These are phyloP conservation scores for Clonostachys sp. DNA, from an alignment of 2,329 filamentous ascomycete genomes.

Conservation along the genomic window DNA sequence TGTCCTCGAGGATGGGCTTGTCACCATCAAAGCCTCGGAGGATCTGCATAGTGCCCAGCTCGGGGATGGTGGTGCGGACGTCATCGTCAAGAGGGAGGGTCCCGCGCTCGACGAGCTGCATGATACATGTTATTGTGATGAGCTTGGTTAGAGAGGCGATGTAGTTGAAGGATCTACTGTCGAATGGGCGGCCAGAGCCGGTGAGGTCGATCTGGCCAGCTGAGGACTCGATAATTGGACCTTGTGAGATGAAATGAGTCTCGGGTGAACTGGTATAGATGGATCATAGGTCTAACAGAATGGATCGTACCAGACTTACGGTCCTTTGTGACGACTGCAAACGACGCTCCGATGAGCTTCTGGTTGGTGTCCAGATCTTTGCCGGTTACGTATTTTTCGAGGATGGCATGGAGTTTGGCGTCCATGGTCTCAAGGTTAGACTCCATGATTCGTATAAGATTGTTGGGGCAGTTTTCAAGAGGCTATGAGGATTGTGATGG, in stretches of 20 bases:
- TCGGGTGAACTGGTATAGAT: neutral
- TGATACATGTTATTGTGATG: slow-evolving; percentile 24
- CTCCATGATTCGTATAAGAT: too few relatives aligned
- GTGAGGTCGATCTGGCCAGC: slow-evolving; percentile 27
- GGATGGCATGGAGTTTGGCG: slow-evolving; percentile 14
- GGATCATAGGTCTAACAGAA: neutral
- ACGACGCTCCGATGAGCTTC: slow-evolving; percentile 28
- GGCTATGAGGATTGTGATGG: too few relatives aligned
- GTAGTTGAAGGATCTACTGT: slow-evolving; percentile 23
- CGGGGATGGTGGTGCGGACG: slow-evolving; percentile 22
- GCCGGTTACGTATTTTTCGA: slow-evolving; percentile 17
- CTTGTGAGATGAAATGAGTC: slow-evolving; percentile 25
- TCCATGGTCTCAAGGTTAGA: too few relatives aligned
- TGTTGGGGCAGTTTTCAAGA: too few relatives aligned
- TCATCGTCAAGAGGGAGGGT: slow-evolving; percentile 28
- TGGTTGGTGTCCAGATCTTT: slow-evolving; percentile 17
- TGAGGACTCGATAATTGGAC: slow-evolving; percentile 7
- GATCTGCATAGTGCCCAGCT: slow-evolving; percentile 24
- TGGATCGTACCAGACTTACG: slow-evolving; percentile 8
- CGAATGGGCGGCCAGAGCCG: slow-evolving; percentile 19
- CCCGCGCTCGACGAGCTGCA: slow-evolving; percentile 32
- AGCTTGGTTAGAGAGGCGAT: slow-evolving; percentile 37
- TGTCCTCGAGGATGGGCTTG: slow-evolving; percentile 28
- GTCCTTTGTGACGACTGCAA: slow-evolving; percentile 23
- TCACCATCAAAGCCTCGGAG: slow-evolving; percentile 27